Evolutionary conservation across 257 asterid species (phyloP).

Genomic region (Lycium ferocissimum): DNA sequence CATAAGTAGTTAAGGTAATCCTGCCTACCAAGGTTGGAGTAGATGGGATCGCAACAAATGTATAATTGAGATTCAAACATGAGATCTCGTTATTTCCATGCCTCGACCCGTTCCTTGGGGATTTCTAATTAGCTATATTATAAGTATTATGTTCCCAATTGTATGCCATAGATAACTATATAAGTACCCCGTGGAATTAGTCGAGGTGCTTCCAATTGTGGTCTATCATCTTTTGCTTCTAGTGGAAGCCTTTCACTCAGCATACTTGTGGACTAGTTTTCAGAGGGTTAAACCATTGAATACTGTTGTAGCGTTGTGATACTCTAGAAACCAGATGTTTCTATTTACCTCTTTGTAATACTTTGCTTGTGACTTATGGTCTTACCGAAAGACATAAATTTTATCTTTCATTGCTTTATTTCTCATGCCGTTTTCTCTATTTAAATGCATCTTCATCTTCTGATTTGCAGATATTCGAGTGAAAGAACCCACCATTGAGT

Average conservation of each 20-base stretch:
- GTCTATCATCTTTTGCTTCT: background rate
- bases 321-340: background rate
- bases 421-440: background rate
- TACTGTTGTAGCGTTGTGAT: background rate
- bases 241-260: background rate
- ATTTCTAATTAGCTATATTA: no score
- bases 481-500: slow-evolving; percentile 87
- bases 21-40: no score
- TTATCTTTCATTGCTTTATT: background rate
- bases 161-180: no score
- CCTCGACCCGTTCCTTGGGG: no score
- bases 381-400: background rate
- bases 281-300: background rate
- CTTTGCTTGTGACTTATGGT: background rate
- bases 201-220: no score
- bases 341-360: background rate
- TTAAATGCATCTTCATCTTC: slow-evolving; percentile 17
- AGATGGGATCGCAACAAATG: no score
- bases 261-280: background rate
- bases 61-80: no score
- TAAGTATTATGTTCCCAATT: no score
- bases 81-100: no score
- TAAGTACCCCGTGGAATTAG: no score
- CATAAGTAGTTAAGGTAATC: no score
- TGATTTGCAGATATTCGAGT: slow-evolving; percentile 75